Percentiles rank a stretch among this genome's conserved stretches.
These are phyloP conservation scores for Lithospermum erythrorhizon DNA, from an alignment of 257 asterid species.

Conservation along the genomic window DNA sequence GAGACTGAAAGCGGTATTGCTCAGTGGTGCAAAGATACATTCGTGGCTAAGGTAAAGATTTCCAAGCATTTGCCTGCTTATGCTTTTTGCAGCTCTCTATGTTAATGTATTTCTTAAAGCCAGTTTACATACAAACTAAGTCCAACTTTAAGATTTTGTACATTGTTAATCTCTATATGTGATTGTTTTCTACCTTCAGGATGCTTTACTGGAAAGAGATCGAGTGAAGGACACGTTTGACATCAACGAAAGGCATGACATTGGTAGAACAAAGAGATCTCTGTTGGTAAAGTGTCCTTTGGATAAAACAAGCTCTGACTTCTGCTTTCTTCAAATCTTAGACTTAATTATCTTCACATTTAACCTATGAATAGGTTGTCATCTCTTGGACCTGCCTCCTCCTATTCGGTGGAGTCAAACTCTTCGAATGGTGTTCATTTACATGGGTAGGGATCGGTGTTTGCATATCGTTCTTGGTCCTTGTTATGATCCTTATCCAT, in stretches of 20 bases:
- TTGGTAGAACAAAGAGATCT: slow-evolving; percentile 55
- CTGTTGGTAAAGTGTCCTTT: slow-evolving; percentile 34
- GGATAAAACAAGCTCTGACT: background rate
- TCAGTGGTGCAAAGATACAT: slow-evolving; percentile 82
- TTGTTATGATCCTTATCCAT: slow-evolving; percentile 54
- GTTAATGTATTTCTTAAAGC: too few relatives aligned
- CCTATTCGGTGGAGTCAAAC: slow-evolving; percentile 24
- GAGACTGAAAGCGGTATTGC: slow-evolving; percentile 52
- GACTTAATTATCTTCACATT: background rate
- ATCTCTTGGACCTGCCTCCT: slow-evolving; percentile 51
- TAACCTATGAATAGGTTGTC: slow-evolving; percentile 41
- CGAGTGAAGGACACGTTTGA: slow-evolving; percentile 52
- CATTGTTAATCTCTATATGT: too few relatives aligned
- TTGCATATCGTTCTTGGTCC: slow-evolving; percentile 42
- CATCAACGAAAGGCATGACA: slow-evolving; percentile 26
- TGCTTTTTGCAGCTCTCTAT: background rate
- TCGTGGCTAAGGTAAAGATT: slow-evolving; percentile 54
- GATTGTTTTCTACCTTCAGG: slow-evolving; percentile 22
- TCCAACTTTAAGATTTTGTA: too few relatives aligned
- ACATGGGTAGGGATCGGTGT: slow-evolving; percentile 52
- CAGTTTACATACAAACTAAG: too few relatives aligned
- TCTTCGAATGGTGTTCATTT: slow-evolving; percentile 46
- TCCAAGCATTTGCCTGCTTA: background rate
- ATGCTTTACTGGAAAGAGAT: slow-evolving; percentile 62
- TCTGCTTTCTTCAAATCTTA: background rate